Evolutionary conservation across 352 stramenopile genomes (phyloP), one percentile per base, ranked within the genome.

Genomic region (Phytopythium litorale): DNA sequence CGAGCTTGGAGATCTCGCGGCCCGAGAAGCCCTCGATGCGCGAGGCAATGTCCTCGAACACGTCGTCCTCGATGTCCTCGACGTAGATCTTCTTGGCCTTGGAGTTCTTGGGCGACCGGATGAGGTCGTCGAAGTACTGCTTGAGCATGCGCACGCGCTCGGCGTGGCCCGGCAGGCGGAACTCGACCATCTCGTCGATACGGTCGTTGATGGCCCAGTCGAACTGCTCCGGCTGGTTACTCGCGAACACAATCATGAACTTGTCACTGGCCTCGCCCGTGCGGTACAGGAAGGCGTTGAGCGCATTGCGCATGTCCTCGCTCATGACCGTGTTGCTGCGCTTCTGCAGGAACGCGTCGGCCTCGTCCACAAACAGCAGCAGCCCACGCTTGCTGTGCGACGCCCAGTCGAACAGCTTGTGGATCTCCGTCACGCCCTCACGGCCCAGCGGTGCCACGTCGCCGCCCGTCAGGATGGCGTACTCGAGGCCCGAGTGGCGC

Each of bases 201-300:
- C 98, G 96, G 91, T 99, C 98, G 80, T 98, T 97, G 70, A 99
- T 97, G 49, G 98, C 98, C 80, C 90, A 97, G 72, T 99, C 98
- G 67, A 99, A 99, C 75, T 99, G 94, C 67, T 98, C 91, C 33
- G 98, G 97, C 78, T 99, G 94, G 83, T 99, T 99, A 72, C 93
- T 98, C 13, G 98, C 98, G 70, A 99, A 99, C 52, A 99, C 97
- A 68, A 99, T 98, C 97, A 99, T 99, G 74, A 99, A 99, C 73
- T 99, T 97, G 76, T 99, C 93, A 67, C 93, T 99, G 56, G 97
- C 94, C 50, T 97, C 92, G 38, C 96, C 97, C 28, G 97, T 99
- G 65, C 97, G 94, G 82, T 99, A 99, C 58, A 99, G 80, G 76
- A 99, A 99, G 50, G 98, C 98, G 72, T 99, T 99, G 28, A 99